A percentile compares a stretch with the other conserved stretches of the same genome.
Conservation (phyloP, 2,329 filamentous ascomycete species). For the Monosporascus sp. region DNA sequence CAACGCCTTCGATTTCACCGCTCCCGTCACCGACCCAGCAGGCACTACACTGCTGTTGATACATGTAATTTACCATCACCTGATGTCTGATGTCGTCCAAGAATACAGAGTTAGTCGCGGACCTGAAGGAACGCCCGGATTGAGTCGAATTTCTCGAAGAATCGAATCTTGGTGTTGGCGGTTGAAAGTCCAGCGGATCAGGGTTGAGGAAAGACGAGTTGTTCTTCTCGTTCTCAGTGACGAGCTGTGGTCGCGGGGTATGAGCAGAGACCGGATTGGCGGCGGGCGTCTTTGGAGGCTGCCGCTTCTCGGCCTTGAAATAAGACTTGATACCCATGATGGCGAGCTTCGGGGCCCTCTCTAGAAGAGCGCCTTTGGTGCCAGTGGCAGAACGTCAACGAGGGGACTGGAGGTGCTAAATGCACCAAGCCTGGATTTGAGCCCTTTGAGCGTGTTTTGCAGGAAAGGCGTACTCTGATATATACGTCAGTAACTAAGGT, state of each 20-base stretch:
- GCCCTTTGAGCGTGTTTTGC: no score
- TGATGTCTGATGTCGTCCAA: slow-evolving; percentile 73
- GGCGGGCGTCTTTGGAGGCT: background rate
- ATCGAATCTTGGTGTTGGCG: slow-evolving; percentile 41
- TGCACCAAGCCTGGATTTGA: no score
- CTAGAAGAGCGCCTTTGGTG: background rate
- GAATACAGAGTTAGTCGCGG: slow-evolving; percentile 46
- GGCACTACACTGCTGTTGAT: slow-evolving; percentile 71
- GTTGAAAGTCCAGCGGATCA: slow-evolving; percentile 29
- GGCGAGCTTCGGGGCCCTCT: background rate
- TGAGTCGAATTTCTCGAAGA: slow-evolving; percentile 47
- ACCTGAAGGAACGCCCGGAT: slow-evolving; percentile 42
- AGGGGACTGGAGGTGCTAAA: no score
- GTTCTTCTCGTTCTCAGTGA: background rate
- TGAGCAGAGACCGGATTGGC: background rate
- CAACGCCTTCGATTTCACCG: slow-evolving; percentile 65
- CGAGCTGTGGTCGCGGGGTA: background rate
- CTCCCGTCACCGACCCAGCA: slow-evolving; percentile 69
- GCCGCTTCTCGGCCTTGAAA: background rate
- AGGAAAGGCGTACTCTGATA: no score
- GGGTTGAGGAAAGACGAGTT: background rate
- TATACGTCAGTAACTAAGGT: no score
- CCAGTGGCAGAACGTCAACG: no score
- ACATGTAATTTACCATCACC: slow-evolving; percentile 78
- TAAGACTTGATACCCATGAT: background rate